A percentile compares a stretch with the other conserved stretches of the same genome.
phyloP scores from a whole-genome alignment of 441 rosid species.

The Breynia disticha region DNA sequence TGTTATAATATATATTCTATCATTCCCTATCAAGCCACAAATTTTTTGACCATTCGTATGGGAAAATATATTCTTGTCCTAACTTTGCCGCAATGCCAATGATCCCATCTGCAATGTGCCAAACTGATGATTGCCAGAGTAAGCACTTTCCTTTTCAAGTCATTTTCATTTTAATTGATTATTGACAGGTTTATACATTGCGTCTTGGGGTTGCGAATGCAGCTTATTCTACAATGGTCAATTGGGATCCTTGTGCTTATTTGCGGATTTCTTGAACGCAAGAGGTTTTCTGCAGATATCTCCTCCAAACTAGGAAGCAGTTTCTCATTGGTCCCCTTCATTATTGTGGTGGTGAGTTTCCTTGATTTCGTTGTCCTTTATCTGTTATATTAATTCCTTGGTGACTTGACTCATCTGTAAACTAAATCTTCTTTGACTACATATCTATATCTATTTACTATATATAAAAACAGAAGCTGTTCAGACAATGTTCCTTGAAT shows the following conservation, averaged over 20 bases:
- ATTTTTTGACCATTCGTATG: not conserved
- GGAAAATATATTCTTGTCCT: slow-evolving; percentile 7
- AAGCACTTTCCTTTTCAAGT: slow-evolving; percentile 21
- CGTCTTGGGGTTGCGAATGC: slow-evolving; percentile 67
- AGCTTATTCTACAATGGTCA: slow-evolving; percentile 96
- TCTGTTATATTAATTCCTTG: not conserved
- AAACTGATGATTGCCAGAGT: slow-evolving; percentile 27
- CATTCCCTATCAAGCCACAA: no score
- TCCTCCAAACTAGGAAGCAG: slow-evolving; percentile 90
- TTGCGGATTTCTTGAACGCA: slow-evolving; percentile 71
- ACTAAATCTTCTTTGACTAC: not conserved
- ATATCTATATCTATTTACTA: no score
- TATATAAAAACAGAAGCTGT: no score
- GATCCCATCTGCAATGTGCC: slow-evolving; percentile 15
- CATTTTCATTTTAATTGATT: slow-evolving; percentile 30
- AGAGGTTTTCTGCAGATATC: slow-evolving; percentile 54
- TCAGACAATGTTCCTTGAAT: no score
- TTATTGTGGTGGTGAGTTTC: slow-evolving; percentile 79
- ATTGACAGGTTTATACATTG: slow-evolving; percentile 43
- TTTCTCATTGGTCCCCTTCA: slow-evolving; percentile 78
- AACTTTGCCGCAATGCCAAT: slow-evolving; percentile 9
- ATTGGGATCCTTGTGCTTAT: slow-evolving; percentile 81
- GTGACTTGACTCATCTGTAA: not conserved
- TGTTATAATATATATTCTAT: no score
- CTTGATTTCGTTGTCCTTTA: not conserved